Base-by-base conservation (phyloP, 2,329 filamentous ascomycete species). In the Fusarium tricinctum region DNA sequence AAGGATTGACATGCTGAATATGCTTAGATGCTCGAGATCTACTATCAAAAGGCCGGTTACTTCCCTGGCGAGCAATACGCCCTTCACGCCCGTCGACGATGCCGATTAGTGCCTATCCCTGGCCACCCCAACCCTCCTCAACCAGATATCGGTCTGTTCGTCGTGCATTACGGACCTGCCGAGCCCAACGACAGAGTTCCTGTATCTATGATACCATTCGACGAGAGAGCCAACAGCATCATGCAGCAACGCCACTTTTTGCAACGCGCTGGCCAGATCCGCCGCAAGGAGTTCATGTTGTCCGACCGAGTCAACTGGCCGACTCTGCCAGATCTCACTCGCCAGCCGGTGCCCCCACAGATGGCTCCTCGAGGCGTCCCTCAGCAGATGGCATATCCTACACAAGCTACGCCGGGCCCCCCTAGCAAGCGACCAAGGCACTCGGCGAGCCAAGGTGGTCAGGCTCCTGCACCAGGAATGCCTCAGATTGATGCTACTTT, bases 201-300 rank as follows among this genome's bases (percentile, higher is more conserved):
- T 2, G 85, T 89, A 20, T 86, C 86, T 39, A 84, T 89, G 70
- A 87, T 95, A 19, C 90, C 88, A 0, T 84, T 90, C 58, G 84
- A 88, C 42, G 84, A 87, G 47, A 88, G 88, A 28, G 83, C 87
- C 43, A 89, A 90, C 63, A 78, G 82, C 47, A 84, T 86, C 17
- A 83, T 93, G 77, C 84, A 86, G 59, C 87, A 89, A 56, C 84
- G 88, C 73, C 84, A 80, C 78, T 91, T 83, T 78, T 92, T 83
- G 80, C 89, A 91, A 79, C 86, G 84, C 55, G 91, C 92, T 69
- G 95, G 94, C 8, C 92, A 94, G 73, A 89, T 97, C 44, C 87
- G 91, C 58, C 91, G 93, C 72, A 97, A 97, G 76, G 94, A 97
- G 74, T 98, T 98, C 76, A 97, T 97, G 90, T 85, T 98, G 20